A percentile compares a stretch with the other conserved stretches of the same genome.
These are phyloP conservation scores for Hemerocallis citrina DNA, from an alignment of 106 monocot species.

Conservation along the genomic window DNA sequence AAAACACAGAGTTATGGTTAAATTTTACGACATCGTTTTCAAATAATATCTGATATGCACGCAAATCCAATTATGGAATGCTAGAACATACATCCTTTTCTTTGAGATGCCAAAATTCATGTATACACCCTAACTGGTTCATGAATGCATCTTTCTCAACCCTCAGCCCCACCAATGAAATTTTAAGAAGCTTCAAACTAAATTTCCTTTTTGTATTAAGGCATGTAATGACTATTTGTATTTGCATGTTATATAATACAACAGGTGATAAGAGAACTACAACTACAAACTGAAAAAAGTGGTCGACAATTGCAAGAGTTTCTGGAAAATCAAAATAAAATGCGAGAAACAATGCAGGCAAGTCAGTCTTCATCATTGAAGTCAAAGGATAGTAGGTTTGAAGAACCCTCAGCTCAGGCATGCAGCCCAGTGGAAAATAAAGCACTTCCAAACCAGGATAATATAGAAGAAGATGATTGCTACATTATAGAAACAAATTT, in stretches of 20 bases:
- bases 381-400: neutral
- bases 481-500: neutral
- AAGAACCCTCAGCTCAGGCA: neutral
- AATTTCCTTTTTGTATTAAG: neutral
- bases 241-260: neutral
- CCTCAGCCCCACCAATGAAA: neutral
- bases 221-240: neutral
- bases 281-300: constrained; percentile 14
- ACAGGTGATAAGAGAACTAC: constrained; percentile 9
- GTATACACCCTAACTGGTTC: no score
- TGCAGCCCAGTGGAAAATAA: neutral
- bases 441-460: neutral
- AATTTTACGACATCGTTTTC: no score
- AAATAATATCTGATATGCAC: no score
- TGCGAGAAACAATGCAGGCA: constrained; percentile 4
- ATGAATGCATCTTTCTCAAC: neutral
- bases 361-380: constrained; percentile 2
- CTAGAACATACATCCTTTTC: neutral
- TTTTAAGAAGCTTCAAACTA: neutral
- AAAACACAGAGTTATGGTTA: no score
- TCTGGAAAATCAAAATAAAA: constrained; percentile 5
- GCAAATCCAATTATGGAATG: no score
- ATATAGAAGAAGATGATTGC: neutral
- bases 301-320: constrained; percentile 6
- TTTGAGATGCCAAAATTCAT: neutral